Conservation (phyloP, 2,329 filamentous ascomycete genomes). For the Sporothrix sp. region DNA sequence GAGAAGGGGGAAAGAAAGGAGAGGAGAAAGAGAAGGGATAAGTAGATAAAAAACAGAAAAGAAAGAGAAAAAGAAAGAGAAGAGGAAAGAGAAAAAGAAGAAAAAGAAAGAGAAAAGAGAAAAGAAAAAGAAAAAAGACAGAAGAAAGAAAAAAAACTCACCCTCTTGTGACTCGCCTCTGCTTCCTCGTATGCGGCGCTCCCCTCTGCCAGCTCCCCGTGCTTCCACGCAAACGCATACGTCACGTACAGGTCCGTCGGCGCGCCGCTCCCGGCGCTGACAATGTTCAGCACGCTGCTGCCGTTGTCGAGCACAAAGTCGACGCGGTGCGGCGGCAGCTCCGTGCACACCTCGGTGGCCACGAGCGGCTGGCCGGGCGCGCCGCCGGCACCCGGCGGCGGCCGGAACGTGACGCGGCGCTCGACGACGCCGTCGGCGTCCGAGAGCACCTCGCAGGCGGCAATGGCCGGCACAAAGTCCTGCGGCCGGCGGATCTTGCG, state of each 20-base stretch:
- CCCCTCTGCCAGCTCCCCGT: constrained; percentile 18
- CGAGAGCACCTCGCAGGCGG: constrained; percentile 21
- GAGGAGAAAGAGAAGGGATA: not conserved
- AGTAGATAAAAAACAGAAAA: no score
- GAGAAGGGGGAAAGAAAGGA: not conserved
- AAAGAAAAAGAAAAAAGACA: not conserved
- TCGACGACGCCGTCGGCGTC: constrained; percentile 19
- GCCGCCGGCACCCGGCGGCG: not conserved
- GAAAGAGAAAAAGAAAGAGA: not conserved
- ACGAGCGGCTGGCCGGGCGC: not conserved
- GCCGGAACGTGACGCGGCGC: constrained; percentile 15
- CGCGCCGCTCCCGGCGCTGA: constrained; percentile 20
- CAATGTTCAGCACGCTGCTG: constrained; percentile 25
- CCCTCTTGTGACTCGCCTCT: constrained; percentile 20
- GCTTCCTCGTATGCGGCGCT: constrained; percentile 18
- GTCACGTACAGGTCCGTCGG: constrained; percentile 24
- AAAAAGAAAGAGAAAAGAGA: not conserved
- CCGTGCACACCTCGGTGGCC: constrained; percentile 24
- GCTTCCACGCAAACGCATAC: constrained; percentile 26
- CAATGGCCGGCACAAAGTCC: constrained; percentile 28
- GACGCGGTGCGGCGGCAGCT: constrained; percentile 23
- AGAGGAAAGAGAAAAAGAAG: not conserved
- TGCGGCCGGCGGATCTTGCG: constrained; percentile 26
- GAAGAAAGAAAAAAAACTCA: not conserved
- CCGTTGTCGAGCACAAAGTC: constrained; percentile 26